These are phyloP conservation scores for Talaromyces stipitatus DNA, from an alignment of 495 filamentous ascomycete genomes.

Conservation along the genomic window DNA sequence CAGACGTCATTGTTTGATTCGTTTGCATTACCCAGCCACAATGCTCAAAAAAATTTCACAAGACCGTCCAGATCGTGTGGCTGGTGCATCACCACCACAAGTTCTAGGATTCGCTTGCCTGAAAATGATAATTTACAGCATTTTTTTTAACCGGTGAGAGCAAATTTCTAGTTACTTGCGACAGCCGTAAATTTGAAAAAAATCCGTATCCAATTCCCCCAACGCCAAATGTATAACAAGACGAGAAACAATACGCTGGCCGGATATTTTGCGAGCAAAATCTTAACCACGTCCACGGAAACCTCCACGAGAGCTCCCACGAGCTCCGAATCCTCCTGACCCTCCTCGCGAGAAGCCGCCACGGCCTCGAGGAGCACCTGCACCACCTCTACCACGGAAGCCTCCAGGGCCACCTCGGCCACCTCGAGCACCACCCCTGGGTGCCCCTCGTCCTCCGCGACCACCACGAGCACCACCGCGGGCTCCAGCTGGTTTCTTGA, in stretches of 20 bases:
- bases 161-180: conserved; percentile 1
- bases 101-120: not conserved
- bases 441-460: conserved; percentile 34
- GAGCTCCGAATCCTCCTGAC: conserved; percentile 14
- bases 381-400: conserved; percentile 29
- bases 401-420: conserved; percentile 36
- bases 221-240: conserved; percentile 42
- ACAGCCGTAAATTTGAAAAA: conserved; percentile 4
- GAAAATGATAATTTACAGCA: conserved; percentile 4
- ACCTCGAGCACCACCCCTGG: conserved; percentile 25
- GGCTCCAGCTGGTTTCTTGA: conserved; percentile 51
- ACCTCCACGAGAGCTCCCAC: conserved; percentile 21
- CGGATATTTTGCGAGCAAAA: conserved; percentile 7
- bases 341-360: conserved; percentile 32
- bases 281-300: conserved; percentile 31
- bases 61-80: not conserved
- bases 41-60: not conserved
- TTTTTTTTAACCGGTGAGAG: not conserved
- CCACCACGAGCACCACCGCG: conserved; percentile 37
- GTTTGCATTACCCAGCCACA: conserved; percentile 7
- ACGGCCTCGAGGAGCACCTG: conserved; percentile 20
- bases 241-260: conserved; percentile 8
- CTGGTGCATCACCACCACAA: not conserved
- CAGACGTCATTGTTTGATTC: conserved; percentile 7
- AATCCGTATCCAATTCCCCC: conserved; percentile 29